Conservation (phyloP, 495 filamentous ascomycete species). For the Geoglossum glabrum region DNA sequence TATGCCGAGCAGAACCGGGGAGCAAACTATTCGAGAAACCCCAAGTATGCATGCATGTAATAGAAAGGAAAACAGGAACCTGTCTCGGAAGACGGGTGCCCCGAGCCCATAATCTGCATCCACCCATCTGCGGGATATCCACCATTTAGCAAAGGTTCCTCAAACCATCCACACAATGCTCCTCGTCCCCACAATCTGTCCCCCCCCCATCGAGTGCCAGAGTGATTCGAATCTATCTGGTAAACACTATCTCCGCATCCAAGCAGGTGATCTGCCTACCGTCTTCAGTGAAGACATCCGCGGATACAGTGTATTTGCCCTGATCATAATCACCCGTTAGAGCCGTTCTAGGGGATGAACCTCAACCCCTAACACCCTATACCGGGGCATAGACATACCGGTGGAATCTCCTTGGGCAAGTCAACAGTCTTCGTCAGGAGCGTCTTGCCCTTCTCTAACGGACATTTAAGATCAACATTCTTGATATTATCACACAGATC, state of each 20-base stretch:
- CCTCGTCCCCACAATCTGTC: too few relatives aligned
- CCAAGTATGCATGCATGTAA: too few relatives aligned
- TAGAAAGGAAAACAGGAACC: too few relatives aligned
- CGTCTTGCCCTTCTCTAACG: constrained; percentile 56
- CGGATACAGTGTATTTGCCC: constrained; percentile 77
- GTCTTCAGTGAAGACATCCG: constrained; percentile 59
- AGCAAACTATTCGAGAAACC: too few relatives aligned
- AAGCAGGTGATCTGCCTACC: constrained; percentile 62
- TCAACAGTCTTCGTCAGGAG: constrained; percentile 60
- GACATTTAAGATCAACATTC: constrained; percentile 79
- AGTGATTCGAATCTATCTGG: not conserved
- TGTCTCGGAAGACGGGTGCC: too few relatives aligned
- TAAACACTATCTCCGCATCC: constrained; percentile 41
- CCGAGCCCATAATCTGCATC: not conserved
- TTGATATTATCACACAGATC: constrained; percentile 75
- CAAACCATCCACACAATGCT: too few relatives aligned
- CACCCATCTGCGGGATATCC: too few relatives aligned
- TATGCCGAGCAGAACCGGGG: too few relatives aligned
- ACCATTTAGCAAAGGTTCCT: too few relatives aligned
- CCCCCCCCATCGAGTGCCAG: not conserved
- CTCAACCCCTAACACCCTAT: not conserved
- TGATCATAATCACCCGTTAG: constrained; percentile 18
- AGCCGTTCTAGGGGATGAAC: not conserved
- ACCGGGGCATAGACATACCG: constrained; percentile 34
- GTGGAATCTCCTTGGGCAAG: constrained; percentile 71